These are phyloP conservation scores for Cupressus sempervirens DNA, from an alignment of 75 land plant genomes.

Conservation along the genomic window DNA sequence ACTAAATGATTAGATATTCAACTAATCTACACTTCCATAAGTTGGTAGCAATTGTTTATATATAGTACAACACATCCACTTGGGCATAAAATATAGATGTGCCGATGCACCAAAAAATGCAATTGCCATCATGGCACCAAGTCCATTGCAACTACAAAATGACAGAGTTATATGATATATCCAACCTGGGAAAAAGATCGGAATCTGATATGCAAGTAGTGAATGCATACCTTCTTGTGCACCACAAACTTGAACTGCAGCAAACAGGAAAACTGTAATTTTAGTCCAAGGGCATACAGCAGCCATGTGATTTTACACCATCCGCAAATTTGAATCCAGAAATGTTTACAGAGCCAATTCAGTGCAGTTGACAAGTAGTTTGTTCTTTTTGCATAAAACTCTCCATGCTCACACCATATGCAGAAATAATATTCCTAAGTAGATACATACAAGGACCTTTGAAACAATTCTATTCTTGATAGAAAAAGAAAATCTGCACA, in stretches of 20 bases:
- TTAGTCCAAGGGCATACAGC: neutral
- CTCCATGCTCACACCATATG: neutral
- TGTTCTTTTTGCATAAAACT: neutral
- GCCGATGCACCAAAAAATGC: neutral
- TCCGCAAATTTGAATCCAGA: neutral
- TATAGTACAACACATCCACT: neutral
- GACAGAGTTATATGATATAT: neutral
- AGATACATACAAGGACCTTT: neutral
- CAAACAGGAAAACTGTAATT: neutral
- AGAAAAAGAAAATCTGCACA: neutral
- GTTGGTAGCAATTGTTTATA: neutral
- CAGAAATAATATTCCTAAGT: neutral
- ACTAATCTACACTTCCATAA: neutral
- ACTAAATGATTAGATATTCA: neutral
- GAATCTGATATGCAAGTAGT: neutral
- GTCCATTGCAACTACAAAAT: neutral
- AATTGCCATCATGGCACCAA: neutral
- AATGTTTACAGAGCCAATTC: neutral
- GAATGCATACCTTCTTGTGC: neutral
- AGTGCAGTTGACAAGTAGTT: neutral
- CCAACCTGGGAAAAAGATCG: neutral
- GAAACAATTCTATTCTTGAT: neutral
- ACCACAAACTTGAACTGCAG: neutral
- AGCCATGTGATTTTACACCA: conserved; percentile 1
- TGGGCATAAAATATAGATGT: neutral